These are phyloP conservation scores for Viola odorata DNA, from an alignment of 345 rosid genomes.

Conservation along the genomic window DNA sequence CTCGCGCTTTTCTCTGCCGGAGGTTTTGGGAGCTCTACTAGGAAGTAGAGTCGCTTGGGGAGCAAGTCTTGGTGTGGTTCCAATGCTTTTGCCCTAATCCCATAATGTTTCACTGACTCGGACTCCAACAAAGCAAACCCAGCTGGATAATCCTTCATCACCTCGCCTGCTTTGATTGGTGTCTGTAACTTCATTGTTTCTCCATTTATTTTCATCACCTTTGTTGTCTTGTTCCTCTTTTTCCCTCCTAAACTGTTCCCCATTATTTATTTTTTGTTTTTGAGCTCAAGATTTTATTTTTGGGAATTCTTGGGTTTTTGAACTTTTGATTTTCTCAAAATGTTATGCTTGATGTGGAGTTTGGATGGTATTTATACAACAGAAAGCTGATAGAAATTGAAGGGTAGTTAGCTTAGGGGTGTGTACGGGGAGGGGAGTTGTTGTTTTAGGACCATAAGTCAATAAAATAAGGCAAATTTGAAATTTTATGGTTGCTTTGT, in stretches of 20 bases:
- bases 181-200: constrained; percentile 76
- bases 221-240: constrained; percentile 45
- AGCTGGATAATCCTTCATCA: constrained; percentile 53
- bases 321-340: background rate
- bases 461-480: constrained; percentile 36
- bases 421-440: background rate
- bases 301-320: background rate
- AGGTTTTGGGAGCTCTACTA: constrained; percentile 60
- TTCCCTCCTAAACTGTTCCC: constrained; percentile 70
- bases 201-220: constrained; percentile 82
- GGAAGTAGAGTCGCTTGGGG: constrained; percentile 73
- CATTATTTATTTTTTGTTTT: no score
- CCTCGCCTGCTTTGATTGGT: constrained; percentile 75
- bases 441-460: constrained; percentile 19
- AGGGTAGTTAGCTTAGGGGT: constrained; percentile 10
- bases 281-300: no score
- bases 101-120: constrained; percentile 65
- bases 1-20: constrained; percentile 41
- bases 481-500: background rate
- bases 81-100: constrained; percentile 68
- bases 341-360: background rate
- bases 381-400: background rate
- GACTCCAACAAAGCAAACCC: constrained; percentile 69
- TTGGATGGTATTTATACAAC: no score
- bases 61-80: constrained; percentile 50